phyloP scores from a whole-genome alignment of 1,284 basidiomycete genomes.

The Afroboletus lepidellus region DNA sequence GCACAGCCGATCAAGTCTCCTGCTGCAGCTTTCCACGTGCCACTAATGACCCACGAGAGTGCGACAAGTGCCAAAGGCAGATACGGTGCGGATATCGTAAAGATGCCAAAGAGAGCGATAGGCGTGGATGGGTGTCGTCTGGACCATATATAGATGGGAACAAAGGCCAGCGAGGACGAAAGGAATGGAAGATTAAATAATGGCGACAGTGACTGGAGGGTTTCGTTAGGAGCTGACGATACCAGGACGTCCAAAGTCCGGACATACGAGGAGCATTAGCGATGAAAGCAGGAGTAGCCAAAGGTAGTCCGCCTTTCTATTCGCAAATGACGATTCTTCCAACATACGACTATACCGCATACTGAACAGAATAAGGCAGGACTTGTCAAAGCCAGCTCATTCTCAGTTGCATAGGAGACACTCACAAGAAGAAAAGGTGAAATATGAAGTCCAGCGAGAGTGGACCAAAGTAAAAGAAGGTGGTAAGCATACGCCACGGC shows the following conservation, averaged over 20 bases:
- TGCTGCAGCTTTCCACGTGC: constrained; percentile 81
- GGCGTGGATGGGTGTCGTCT: constrained; percentile 90
- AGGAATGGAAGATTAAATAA: constrained; percentile 89
- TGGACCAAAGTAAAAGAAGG: constrained; percentile 95
- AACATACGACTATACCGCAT: constrained; percentile 96
- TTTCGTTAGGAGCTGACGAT: constrained; percentile 3
- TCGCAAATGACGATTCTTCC: constrained; percentile 93
- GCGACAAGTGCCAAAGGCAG: constrained; percentile 87
- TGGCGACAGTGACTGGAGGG: constrained; percentile 71
- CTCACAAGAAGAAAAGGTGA: constrained; percentile 97
- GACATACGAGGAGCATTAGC: constrained; percentile 74
- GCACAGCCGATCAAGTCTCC: constrained; percentile 87
- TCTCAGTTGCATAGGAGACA: constrained; percentile 7
- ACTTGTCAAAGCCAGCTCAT: not conserved
- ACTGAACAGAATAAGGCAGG: constrained; percentile 39
- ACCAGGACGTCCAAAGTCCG: not conserved
- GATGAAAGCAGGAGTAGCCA: constrained; percentile 86
- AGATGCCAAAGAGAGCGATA: constrained; percentile 92
- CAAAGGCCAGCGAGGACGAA: constrained; percentile 85
- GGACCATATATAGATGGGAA: constrained; percentile 97
- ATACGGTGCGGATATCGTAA: constrained; percentile 95
- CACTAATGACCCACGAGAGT: constrained; percentile 89
- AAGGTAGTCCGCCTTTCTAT: constrained; percentile 88
- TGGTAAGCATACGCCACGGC: constrained; percentile 88
- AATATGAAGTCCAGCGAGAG: constrained; percentile 95